Conservation (phyloP, 1,139 yeast species). For the Geotrichum restrictum region DNA sequence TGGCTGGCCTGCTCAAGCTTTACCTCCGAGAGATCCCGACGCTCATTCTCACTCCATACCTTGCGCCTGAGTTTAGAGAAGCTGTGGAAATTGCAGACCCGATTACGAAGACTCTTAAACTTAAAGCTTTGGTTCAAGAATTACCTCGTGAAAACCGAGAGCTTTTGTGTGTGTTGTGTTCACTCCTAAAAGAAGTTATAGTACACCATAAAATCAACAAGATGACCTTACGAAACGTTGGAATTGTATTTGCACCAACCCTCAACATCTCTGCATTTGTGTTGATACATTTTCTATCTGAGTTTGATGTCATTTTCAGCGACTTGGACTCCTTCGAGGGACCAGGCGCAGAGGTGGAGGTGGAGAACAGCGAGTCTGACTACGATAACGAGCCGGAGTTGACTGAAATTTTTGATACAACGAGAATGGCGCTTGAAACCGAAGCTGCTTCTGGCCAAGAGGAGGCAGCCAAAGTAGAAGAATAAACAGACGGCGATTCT, state of each 20-base stretch:
- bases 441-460: not conserved
- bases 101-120: constrained; percentile 35
- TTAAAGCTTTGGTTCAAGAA: constrained; percentile 36
- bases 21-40: constrained; percentile 70
- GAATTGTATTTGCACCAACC: constrained; percentile 85
- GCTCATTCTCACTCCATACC: constrained; percentile 54
- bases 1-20: constrained; percentile 71
- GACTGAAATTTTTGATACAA: not conserved
- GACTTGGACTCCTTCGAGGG: constrained; percentile 31
- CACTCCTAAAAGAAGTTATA: constrained; percentile 62
- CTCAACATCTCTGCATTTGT: constrained; percentile 66
- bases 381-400: not conserved
- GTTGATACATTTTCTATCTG: constrained; percentile 60
- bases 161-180: constrained; percentile 61
- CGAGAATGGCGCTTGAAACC: not conserved
- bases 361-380: not conserved
- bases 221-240: constrained; percentile 74
- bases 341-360: not conserved
- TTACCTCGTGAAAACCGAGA: constrained; percentile 55
- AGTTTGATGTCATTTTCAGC: constrained; percentile 62
- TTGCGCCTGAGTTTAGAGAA: constrained; percentile 43
- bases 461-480: not conserved
- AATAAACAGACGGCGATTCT: not conserved
- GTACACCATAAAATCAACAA: constrained; percentile 63
- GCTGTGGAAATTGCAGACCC: constrained; percentile 39